phyloP scores from a whole-genome alignment of 768 basidiomycete genomes.

The Hypholoma fasciculare region DNA sequence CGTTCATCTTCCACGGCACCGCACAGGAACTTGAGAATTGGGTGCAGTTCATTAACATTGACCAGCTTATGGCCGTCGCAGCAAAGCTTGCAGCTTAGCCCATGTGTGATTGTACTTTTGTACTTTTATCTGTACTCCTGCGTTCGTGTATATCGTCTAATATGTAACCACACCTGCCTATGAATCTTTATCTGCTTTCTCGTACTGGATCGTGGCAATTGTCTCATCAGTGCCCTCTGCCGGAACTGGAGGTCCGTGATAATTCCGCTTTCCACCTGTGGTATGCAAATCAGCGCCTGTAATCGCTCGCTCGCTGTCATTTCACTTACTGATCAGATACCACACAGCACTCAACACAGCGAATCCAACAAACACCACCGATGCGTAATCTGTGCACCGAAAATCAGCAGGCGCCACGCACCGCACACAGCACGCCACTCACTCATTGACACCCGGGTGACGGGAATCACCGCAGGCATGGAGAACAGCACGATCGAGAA shows the following conservation, averaged over 20 bases:
- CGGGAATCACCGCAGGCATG: conserved; percentile 65
- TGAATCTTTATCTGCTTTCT: background rate
- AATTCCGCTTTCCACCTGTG: conserved; percentile 43
- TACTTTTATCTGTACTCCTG: background rate
- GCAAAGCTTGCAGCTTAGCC: conserved; percentile 66
- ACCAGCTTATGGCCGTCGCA: conserved; percentile 79
- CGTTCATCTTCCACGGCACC: conserved; percentile 72
- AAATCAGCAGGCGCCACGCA: background rate
- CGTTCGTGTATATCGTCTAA: background rate
- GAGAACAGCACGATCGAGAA: conserved; percentile 69
- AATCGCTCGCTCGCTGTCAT: background rate
- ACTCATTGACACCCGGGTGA: conserved; percentile 50
- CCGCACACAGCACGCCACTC: conserved; percentile 13
- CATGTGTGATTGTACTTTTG: conserved; percentile 3
- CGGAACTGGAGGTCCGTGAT: conserved; percentile 42
- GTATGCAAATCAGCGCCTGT: background rate
- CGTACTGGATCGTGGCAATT: background rate
- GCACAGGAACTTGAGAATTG: conserved; percentile 69
- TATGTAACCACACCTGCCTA: background rate
- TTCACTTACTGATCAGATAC: conserved; percentile 55
- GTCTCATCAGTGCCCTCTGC: conserved; percentile 9
- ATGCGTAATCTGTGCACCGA: conserved; percentile 54
- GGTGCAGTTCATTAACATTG: conserved; percentile 84
- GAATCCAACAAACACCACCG: conserved; percentile 68
- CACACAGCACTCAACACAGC: conserved; percentile 55